Base-by-base conservation (phyloP, 768 basidiomycete species). In the Phlebiopsis flavidoalba region DNA sequence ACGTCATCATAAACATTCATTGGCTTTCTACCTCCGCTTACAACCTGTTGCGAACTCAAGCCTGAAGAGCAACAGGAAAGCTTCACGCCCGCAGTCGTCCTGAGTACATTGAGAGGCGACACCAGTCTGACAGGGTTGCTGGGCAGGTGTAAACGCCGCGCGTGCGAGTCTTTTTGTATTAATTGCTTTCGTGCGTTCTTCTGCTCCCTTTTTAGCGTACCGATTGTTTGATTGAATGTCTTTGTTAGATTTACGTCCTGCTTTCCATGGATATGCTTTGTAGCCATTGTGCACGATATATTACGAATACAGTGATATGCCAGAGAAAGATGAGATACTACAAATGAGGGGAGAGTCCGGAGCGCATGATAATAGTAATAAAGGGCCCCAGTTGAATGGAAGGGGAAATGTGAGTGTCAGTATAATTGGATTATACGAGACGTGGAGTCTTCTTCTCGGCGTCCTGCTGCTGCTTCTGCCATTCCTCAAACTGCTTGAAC, bases 21-120 rank as follows among this genome's bases (percentile, higher is more conserved):
- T 10, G 48, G 40, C 15, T 19, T 31, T 6, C 26, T 31, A 6
- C 2, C 24, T 26, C n/a, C n/a, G 19, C n/a, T 36, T 43, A 19
- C 24, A 7, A 26, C n/a, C n/a, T n/a, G n/a, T 12, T 19, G 26
- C 43, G 17, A 40, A 1, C 19, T 57, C 10, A 5, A 90, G 89
- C 88, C 57, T n/a, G 90, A 91, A 67, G 84, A 86, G 60, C 88
- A 91, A 72, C n/a, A n/a, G 90, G 89, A 35, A 77, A 80, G 56
- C 66, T 85, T 48, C 74, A 88, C n/a, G n/a, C 64, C 84, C 85
- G 3, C 75, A 77, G 50, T 78, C 78, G 2, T n/a, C 90, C 90
- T 1, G 70, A 71, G 19, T 91, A 91, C 66, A 74, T 92, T 24
- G 24, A 59, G 57, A 50, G 60, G 21, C 24, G 63, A 51, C 48